Evolutionary conservation across 2,329 filamentous ascomycete species (phyloP), one percentile per base, ranked within the genome.

Genomic region (Venturia nashicola): DNA sequence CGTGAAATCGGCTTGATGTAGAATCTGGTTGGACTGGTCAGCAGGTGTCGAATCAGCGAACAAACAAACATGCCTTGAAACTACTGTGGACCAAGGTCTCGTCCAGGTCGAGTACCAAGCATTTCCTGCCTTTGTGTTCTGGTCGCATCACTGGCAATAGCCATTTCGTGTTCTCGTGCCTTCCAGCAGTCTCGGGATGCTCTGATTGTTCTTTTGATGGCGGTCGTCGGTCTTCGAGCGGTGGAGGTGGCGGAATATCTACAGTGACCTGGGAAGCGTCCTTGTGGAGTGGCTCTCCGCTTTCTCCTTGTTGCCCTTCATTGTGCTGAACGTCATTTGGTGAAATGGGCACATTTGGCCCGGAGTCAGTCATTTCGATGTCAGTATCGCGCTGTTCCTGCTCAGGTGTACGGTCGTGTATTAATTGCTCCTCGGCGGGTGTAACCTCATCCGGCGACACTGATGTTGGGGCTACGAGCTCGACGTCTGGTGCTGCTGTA

Each of bases 21-120:
- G 82, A 69, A 97, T 94, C 92, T 97, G 72, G 12, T 61, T 67
- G n/a, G 61, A 27, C n/a, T 27, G 20, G 46, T 72, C 62, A 72
- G 65, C 16, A 44, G 5, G 27, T 54, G 48, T 11, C 40, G 9
- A 40, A 23, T 40, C 4, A 18, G 8, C n/a, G 5, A 60, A 16
- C 59, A 36, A 16, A n/a, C 55, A 18, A 43, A 16, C 20, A 59
- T 76, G 95, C 93, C 84, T 99, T 99, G 78, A 99, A 99, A 69
- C 94, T 97, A 75, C 94, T 97, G 78, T 99, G 94, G 32, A 99
- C 94, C 62, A 99, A 78, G 1, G 94, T 99, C 76, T 99, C 94
- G 69, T 99, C 94, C 66, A 99, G 79, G 78, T 99, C 94, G 57
- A 99, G 82, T 20, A 99, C 93, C 48, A 99, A 79, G 71, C 94